Conservation (phyloP, 23 red algal genomes). For the Gracilariopsis chorda region DNA sequence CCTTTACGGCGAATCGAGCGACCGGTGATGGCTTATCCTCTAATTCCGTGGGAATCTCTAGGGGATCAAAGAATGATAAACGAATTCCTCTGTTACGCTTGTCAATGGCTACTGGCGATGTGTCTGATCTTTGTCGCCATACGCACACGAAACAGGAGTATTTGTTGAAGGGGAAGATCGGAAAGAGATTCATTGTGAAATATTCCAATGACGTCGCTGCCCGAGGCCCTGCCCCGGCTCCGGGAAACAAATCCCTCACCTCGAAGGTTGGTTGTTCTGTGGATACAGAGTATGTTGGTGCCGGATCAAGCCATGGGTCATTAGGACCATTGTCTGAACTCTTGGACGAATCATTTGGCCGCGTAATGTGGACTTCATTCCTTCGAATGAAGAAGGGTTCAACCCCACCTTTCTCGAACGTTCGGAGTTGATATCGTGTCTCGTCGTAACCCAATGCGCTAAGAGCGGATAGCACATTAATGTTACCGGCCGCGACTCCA, state of each 20-base stretch:
- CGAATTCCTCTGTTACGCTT: not conserved
- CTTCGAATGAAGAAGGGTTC: conserved; percentile 6
- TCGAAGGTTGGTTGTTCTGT: not conserved
- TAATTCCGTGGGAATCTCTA: not conserved
- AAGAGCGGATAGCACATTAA: conserved; percentile 17
- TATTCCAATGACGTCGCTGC: conserved; percentile 22
- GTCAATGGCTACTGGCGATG: conserved; percentile 37
- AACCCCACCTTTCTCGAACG: conserved; percentile 1
- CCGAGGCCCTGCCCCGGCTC: not conserved
- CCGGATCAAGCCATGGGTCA: conserved; percentile 26
- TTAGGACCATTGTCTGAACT: not conserved
- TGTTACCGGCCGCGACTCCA: conserved; percentile 32
- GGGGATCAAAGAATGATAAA: conserved; percentile 34
- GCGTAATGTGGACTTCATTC: conserved; percentile 18
- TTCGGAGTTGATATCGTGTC: not conserved
- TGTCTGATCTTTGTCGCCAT: conserved; percentile 26
- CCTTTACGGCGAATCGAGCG: conserved; percentile 37
- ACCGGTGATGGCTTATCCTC: not conserved
- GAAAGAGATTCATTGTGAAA: conserved; percentile 55
- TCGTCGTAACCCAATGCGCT: not conserved
- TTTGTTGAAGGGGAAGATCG: conserved; percentile 34
- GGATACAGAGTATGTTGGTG: conserved; percentile 1
- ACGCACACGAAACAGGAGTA: conserved; percentile 51
- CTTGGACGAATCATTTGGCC: not conserved
- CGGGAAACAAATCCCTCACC: not conserved